Percentiles rank a stretch among this genome's conserved stretches.
Evolutionary conservation across 305 asterid species (phyloP).

Genomic region (Solanum hybrid): DNA sequence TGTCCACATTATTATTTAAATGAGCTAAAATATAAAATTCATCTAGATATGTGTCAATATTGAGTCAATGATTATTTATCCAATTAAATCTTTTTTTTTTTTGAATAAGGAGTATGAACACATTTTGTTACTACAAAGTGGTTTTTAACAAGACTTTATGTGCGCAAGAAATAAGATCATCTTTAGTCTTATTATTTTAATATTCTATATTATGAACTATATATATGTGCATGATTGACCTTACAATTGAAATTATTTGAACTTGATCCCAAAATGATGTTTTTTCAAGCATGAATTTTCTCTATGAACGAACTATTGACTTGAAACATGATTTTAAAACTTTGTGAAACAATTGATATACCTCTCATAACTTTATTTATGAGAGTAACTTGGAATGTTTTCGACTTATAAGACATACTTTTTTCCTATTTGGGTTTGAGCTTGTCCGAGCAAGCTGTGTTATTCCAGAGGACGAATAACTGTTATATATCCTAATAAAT

Average conservation of each 20-base stretch:
- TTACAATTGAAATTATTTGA: not conserved
- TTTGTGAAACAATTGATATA: not conserved
- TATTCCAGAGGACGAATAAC: not conserved
- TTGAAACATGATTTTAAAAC: not conserved
- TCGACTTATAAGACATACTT: not conserved
- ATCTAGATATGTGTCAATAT: not conserved
- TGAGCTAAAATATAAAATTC: not conserved
- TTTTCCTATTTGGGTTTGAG: not conserved
- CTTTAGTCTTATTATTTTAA: not conserved
- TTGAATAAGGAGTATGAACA: not conserved
- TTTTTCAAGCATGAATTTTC: not conserved
- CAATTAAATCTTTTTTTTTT: not conserved
- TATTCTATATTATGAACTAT: not conserved
- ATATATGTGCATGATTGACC: not conserved
- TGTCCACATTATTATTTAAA: not conserved
- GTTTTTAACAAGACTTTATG: not conserved
- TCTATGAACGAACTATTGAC: not conserved
- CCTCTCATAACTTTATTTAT: not conserved
- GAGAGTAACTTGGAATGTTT: not conserved
- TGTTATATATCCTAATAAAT: not conserved
- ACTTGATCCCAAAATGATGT: not conserved
- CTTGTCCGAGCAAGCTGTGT: not conserved
- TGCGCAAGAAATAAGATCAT: not conserved
- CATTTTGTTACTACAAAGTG: not conserved
- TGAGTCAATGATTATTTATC: not conserved